Evolutionary conservation across 805 yeast genomes (phyloP).

Genomic region (Candida pseudofarinosa): DNA sequence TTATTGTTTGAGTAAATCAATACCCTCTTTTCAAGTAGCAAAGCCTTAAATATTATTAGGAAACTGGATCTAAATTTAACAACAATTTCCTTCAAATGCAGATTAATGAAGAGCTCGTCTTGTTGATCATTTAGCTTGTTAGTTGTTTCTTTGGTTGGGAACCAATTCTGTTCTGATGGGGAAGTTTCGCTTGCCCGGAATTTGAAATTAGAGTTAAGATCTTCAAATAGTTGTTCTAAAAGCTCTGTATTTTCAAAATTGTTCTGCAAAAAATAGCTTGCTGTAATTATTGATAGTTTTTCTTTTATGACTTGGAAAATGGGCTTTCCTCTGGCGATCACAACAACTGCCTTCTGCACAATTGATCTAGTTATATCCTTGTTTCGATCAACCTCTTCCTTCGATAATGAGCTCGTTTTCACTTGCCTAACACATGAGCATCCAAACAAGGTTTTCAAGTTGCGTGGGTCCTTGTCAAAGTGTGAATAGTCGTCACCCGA

Average conservation of each 20-base stretch:
- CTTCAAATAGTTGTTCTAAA: constrained; percentile 66
- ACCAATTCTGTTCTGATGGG: background rate
- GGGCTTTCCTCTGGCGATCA: constrained; percentile 75
- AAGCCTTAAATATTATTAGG: constrained; percentile 67
- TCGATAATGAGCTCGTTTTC: constrained; percentile 52
- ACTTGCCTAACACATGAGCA: constrained; percentile 91
- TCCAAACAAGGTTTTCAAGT: constrained; percentile 75
- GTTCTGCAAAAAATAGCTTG: constrained; percentile 77
- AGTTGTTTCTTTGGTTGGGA: background rate
- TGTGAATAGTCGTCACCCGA: constrained; percentile 31
- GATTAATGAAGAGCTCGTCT: constrained; percentile 53
- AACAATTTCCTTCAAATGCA: constrained; percentile 64
- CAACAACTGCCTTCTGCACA: constrained; percentile 87
- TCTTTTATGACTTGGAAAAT: constrained; percentile 85
- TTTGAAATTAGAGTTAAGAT: constrained; percentile 41
- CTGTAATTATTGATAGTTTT: constrained; percentile 83
- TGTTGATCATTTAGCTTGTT: constrained; percentile 12
- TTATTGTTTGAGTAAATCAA: constrained; percentile 71
- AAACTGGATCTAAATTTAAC: constrained; percentile 54
- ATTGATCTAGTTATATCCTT: constrained; percentile 77
- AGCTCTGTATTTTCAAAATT: constrained; percentile 69
- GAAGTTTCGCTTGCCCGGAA: constrained; percentile 8
- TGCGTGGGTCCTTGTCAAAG: constrained; percentile 37
- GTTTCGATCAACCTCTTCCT: constrained; percentile 40
- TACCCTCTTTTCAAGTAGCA: constrained; percentile 70